Percentiles rank a stretch among this genome's conserved stretches.
Evolutionary conservation across 148 eudicot species (phyloP).

Genomic region (Drosera capensis): DNA sequence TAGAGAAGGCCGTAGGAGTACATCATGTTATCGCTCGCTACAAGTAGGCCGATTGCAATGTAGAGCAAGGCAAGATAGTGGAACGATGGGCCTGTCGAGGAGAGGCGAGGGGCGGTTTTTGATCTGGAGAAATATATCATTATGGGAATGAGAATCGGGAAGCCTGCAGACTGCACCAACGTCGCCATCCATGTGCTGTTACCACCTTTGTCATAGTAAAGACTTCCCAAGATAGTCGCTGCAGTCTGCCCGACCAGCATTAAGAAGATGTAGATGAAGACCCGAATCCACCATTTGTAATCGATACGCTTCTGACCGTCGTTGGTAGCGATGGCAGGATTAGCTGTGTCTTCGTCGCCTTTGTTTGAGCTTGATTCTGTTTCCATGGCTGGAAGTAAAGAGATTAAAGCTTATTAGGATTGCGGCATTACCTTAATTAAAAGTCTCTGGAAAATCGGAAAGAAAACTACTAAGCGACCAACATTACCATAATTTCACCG

Average conservation of each 20-base stretch:
- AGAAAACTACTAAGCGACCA: too few species aligned
- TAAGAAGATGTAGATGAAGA: background rate
- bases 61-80: slow-evolving; percentile 11
- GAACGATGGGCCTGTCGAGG: background rate
- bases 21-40: slow-evolving; percentile 24
- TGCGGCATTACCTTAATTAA: too few species aligned
- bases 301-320: background rate
- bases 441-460: too few species aligned
- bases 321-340: background rate
- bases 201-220: slow-evolving; percentile 11
- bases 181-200: slow-evolving; percentile 14
- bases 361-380: too few species aligned
- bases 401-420: too few species aligned
- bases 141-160: slow-evolving; percentile 9
- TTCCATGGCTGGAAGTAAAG: too few species aligned
- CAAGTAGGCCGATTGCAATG: slow-evolving; percentile 15
- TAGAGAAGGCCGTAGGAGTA: slow-evolving; percentile 30
- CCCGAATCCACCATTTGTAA: slow-evolving; percentile 4
- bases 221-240: slow-evolving; percentile 9
- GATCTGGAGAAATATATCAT: slow-evolving; percentile 3
- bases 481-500: too few species aligned
- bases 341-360: too few species aligned
- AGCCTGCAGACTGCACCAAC: slow-evolving; percentile 5
- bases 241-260: slow-evolving; percentile 5
- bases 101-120: background rate